A percentile compares a stretch with the other conserved stretches of the same genome.
phyloP scores from a whole-genome alignment of 257 asterid species.

The Marsdenia floribunda region DNA sequence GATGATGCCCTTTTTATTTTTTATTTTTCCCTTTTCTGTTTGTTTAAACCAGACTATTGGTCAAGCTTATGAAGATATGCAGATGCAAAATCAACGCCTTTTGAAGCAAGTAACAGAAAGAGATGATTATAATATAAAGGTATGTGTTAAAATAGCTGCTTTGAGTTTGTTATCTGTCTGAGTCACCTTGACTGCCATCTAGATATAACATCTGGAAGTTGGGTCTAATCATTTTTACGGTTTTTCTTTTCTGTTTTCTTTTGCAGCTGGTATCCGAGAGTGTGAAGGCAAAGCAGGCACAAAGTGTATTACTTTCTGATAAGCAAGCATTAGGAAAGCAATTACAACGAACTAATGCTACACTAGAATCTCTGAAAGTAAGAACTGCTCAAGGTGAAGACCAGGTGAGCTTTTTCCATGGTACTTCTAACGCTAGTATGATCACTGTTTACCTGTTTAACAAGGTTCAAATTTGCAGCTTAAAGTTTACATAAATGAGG shows the following conservation, averaged over 20 bases:
- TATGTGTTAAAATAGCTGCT: conserved; percentile 19
- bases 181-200: conserved; percentile 12
- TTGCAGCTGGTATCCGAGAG: conserved; percentile 94
- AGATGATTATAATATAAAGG: conserved; percentile 92
- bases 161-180: background rate
- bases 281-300: conserved; percentile 88
- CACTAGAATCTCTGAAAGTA: conserved; percentile 56
- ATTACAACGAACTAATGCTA: conserved; percentile 53
- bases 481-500: conserved; percentile 57
- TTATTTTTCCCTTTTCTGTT: background rate
- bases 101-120: conserved; percentile 79
- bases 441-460: conserved; percentile 14
- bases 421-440: background rate
- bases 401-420: conserved; percentile 44
- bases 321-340: conserved; percentile 57
- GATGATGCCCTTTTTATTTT: too few relatives aligned
- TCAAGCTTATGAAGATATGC: conserved; percentile 99
- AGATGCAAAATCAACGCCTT: conserved; percentile 87
- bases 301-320: conserved; percentile 56
- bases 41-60: conserved; percentile 67
- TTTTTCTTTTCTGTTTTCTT: conserved; percentile 2
- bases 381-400: conserved; percentile 67
- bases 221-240: background rate
- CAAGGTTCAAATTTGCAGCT: conserved; percentile 48
- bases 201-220: conserved; percentile 12